These are phyloP conservation scores for Moesziomyces antarcticus DNA, from an alignment of 1,284 basidiomycete species.

Conservation along the genomic window DNA sequence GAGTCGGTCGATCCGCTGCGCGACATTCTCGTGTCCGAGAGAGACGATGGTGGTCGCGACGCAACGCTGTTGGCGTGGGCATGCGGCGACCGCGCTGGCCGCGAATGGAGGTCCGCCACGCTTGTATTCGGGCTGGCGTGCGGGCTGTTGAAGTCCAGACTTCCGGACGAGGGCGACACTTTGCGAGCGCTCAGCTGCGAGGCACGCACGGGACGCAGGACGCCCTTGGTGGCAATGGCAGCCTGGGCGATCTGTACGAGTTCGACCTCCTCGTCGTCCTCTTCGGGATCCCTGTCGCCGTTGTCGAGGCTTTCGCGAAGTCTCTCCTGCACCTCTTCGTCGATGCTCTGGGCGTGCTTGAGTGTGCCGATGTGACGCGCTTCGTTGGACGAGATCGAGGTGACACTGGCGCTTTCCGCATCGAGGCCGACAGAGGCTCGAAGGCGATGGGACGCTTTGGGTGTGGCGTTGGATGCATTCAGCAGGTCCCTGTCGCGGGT, in stretches of 20 bases:
- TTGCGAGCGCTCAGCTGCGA: conserved; percentile 29
- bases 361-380: not conserved
- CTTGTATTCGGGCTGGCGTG: conserved; percentile 25
- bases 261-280: conserved; percentile 35
- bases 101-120: conserved; percentile 15
- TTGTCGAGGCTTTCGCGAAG: conserved; percentile 26
- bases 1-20: conserved; percentile 27
- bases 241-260: conserved; percentile 40
- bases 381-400: not conserved
- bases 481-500: conserved; percentile 18
- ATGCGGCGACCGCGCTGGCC: conserved; percentile 12
- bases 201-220: conserved; percentile 27
- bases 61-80: not conserved
- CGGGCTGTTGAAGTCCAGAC: conserved; percentile 17
- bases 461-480: conserved; percentile 20
- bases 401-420: not conserved
- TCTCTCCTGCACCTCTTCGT: conserved; percentile 21
- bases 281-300: conserved; percentile 11
- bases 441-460: conserved; percentile 32
- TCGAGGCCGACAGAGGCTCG: conserved; percentile 22
- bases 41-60: conserved; percentile 19
- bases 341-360: not conserved
- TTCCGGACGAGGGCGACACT: conserved; percentile 23
- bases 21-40: conserved; percentile 16
- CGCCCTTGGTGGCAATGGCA: conserved; percentile 34